Evolutionary conservation across 225 moss, liverwort and hornwort genomes (phyloP), one percentile per base, ranked within the genome.

Genomic region (Polytrichum formosum): DNA sequence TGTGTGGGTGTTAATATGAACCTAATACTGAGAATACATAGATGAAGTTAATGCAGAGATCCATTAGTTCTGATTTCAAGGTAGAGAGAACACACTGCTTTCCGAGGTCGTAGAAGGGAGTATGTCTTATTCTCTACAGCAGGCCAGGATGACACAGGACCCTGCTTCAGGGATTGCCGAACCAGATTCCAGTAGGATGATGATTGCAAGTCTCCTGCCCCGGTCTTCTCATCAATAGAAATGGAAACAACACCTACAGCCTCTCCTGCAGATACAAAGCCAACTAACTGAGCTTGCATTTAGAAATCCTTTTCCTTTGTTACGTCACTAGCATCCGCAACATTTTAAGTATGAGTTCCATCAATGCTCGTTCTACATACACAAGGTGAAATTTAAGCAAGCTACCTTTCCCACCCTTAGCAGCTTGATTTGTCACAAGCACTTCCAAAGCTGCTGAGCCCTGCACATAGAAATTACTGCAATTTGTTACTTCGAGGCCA

Each of bases 391-490:
- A 46, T 27, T 31, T 25, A 56, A 77, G 69, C 21, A 71, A 61
- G 13, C 64, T 78, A 92, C 93, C 96, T 86, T 89, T 92, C 72
- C 96, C 96, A 56, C 91, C 96, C 72, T 86, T 85, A 67, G 96
- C 93, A 77, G 91, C 96, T 79, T 93, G 91, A 79, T 96, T 96
- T 55, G 96, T 89, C 71, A 96, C 88, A 64, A 93, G 75, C 64
- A 96, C 90, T 80, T 93, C 93, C 30, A 96, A 79, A 79, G 79
- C 81, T 56, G 86, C 87, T 78, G 82, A 76, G 54, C 87, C 91
- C 96, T 96, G 71, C 75, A 71, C 55, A 65, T 58, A n/a, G 23
- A 46, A 2, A 4, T 46, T 13, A 46, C 46, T 0, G 46, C 2
- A 46, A 46, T 46, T 9, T 46, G 46, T 13, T 46, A 46, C 16